Base-by-base conservation (phyloP, 371 early-diverging fungal genomes). In the Catenaria anguillulae region DNA sequence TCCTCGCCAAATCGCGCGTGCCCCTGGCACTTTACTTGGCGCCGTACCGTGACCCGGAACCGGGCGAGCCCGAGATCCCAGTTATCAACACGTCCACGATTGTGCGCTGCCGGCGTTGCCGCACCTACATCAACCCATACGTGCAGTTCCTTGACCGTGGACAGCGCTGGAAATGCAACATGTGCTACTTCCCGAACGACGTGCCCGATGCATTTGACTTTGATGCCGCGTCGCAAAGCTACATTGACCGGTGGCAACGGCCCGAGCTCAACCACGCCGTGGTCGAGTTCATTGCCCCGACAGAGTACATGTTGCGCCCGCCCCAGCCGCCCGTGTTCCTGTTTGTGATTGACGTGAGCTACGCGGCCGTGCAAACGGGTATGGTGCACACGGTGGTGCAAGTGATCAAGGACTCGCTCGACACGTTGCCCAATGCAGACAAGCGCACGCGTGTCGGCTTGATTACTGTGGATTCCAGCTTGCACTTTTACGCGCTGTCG, bases 101-200 rank as follows among this genome's bases (percentile, higher is more conserved):
- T 77, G 86, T 90, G 52, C 84, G 97, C 55, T 97, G 97, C 73
- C 81, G 93, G 62, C 80, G 93, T 29, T 97, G 97, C 74, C 78
- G 95, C 66, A 86, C 94, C 8, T 97, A 97, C 66, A 89, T 97
- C 68, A 95, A 95, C 68, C 96, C 96, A 13, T 97, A 85, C 73
- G 87, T 93, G 8, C 83, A 83, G 54, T 93, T 92, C 77, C 84
- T 90, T 0, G 94, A 94, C 66, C 90, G 90, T 46, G 93, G 92
- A 26, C 85, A 86, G 46, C 81, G 90, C 46, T 97, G 96, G 97
- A 87, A 86, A 70, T 97, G 97, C 72, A 95, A 95, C 71, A 78
- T 95, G 79, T 97, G 97, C 73, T 85, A 79, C 67, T 71, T 34
- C 36, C 43, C 58, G 34, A 36, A 58, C 31, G 42, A 58, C 36